Evolutionary conservation across 2,329 filamentous ascomycete species (phyloP), one percentile per base, ranked within the genome.

Genomic region (Colletotrichum sp.): DNA sequence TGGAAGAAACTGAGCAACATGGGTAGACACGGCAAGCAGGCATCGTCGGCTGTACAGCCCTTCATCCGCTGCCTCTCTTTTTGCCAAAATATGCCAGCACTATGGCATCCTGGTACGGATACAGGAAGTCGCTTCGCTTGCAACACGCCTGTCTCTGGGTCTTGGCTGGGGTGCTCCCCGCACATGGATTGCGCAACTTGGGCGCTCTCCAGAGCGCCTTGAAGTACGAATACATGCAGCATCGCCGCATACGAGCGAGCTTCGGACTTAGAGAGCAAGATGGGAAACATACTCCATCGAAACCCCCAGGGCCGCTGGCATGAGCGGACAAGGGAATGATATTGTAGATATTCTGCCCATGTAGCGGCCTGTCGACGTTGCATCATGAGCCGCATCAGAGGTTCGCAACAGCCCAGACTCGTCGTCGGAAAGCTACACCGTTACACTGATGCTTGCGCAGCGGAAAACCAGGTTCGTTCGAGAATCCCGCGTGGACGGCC

Each of bases 281-380:
- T n/a, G 15, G 49, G 34, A 52, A 64, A 28, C 52, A 15, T 32
- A 52, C 44, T 52, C 32, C 21, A 24, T 32, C 26, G 52, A 65
- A 63, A 57, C 44, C 30, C 49, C 44, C 36, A 21, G 26, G 52
- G 16, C 39, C 26, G 16, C 32, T 44, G 62, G 36, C 69, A 63
- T 36, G 52, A 18, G 36, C 18, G 24, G 26, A 44, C 30, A 57
- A 59, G 30, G 32, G 18, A 30, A 26, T 16, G 16, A n/a, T 36
- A 15, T 10, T 69, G 59, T 49, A 76, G 57, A 73, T 69, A 60
- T 65, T 73, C 70, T 76, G 70, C 70, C 64, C 63, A 49, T 26
- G 7, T 32, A 59, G 16, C 26, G 26, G 39, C 39, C 24, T 72
- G 24, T 67, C 32, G n/a, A 60, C 26, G 44, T 65, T 30, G 32